Percentiles rank a stretch among this genome's conserved stretches.
Conservation (phyloP, 768 basidiomycete species). For the Podaxis mareebaensis region DNA sequence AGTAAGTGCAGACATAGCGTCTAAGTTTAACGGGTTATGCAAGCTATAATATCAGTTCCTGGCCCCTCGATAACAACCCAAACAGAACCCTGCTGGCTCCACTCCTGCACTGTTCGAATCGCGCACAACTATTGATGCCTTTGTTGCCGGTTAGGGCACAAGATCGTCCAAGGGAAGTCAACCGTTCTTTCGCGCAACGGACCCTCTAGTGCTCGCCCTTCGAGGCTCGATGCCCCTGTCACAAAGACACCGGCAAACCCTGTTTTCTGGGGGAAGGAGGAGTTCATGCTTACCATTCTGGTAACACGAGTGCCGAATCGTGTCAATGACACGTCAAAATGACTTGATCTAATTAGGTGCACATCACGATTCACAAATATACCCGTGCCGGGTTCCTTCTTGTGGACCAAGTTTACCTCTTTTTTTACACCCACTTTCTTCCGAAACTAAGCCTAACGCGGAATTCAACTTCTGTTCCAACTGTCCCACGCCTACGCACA, state of each 20-base stretch:
- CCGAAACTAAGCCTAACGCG: neutral
- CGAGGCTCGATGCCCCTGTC: neutral
- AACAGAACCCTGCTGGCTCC: too few relatives aligned
- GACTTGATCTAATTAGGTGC: neutral
- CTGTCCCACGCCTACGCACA: neutral
- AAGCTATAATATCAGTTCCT: neutral
- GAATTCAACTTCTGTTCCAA: neutral
- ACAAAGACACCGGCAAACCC: neutral
- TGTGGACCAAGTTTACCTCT: neutral
- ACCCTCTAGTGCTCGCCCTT: neutral
- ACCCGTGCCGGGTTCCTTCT: neutral
- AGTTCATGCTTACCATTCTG: neutral
- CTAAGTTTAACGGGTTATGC: neutral
- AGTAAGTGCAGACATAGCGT: neutral
- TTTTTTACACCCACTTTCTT: neutral
- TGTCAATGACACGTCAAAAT: neutral
- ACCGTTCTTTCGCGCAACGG: neutral
- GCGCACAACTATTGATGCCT: too few relatives aligned
- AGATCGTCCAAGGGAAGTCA: neutral
- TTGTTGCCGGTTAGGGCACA: neutral
- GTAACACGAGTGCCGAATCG: neutral
- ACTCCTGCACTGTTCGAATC: too few relatives aligned
- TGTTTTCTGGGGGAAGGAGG: neutral
- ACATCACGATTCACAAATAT: neutral
- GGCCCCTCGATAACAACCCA: neutral